Percentiles rank a stretch among this genome's conserved stretches.
These are phyloP conservation scores for Quercus aquifolioides DNA, from an alignment of 306 rosid species.

Conservation along the genomic window DNA sequence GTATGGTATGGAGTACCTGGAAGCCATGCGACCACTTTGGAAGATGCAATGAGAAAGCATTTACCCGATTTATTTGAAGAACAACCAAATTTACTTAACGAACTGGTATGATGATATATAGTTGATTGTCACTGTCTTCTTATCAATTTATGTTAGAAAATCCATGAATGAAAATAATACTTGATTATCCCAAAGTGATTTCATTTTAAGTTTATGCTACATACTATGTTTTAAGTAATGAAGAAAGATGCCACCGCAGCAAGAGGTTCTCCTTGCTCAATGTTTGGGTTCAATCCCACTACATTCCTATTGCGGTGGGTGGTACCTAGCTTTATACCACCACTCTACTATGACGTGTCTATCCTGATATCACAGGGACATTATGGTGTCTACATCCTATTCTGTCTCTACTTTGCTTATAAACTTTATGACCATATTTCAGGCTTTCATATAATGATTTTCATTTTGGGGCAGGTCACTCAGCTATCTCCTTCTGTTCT, in stretches of 20 bases:
- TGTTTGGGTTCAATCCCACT: no score
- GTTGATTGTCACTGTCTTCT: not conserved
- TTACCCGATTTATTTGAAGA: slow-evolving; percentile 88
- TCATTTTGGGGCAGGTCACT: slow-evolving; percentile 66
- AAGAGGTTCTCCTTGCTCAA: no score
- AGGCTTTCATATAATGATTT: slow-evolving; percentile 14
- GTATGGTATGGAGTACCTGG: slow-evolving; percentile 98
- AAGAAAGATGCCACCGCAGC: not conserved
- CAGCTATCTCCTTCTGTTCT: slow-evolving; percentile 94
- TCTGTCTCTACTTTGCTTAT: not conserved
- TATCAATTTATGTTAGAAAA: not conserved
- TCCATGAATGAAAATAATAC: not conserved
- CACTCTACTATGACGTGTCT: not conserved
- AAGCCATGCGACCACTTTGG: slow-evolving; percentile 63
- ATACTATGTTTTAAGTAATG: not conserved
- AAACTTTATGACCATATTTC: not conserved
- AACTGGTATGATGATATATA: slow-evolving; percentile 55
- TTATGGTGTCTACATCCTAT: not conserved
- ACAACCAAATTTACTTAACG: slow-evolving; percentile 88
- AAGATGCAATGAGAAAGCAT: slow-evolving; percentile 77
- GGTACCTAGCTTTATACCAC: not conserved
- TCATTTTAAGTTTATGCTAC: not conserved
- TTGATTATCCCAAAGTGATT: not conserved
- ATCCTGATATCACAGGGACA: not conserved
- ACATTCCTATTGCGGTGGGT: no score